Evolutionary conservation across 2,329 filamentous ascomycete genomes (phyloP).

Genomic region (Penicillium sp.): DNA sequence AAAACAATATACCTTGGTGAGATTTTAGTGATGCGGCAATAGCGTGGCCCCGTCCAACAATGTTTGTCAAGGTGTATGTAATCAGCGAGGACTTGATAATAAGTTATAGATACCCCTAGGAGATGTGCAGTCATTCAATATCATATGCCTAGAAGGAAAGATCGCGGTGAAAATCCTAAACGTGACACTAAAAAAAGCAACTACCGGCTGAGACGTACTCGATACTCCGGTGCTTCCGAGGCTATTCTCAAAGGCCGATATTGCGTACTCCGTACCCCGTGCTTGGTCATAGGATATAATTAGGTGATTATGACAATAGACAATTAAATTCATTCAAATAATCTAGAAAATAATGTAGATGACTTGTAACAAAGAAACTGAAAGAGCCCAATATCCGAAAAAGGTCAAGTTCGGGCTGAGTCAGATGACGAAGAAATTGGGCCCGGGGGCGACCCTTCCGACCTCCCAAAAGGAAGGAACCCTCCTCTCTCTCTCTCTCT

Average conservation of each 20-base stretch:
- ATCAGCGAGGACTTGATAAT: neutral
- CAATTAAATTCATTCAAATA: neutral
- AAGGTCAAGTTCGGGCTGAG: conserved; percentile 9
- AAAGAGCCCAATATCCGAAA: neutral
- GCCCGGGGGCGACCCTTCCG: neutral
- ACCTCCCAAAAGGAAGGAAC: neutral
- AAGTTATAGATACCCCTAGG: neutral
- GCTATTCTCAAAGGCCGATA: neutral
- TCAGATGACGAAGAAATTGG: conserved; percentile 10
- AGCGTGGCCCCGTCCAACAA: neutral
- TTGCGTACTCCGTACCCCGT: neutral
- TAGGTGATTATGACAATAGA: neutral
- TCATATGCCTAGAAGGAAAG: neutral
- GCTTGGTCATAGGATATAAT: neutral
- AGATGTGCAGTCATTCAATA: neutral
- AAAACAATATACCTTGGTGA: neutral
- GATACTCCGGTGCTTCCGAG: neutral
- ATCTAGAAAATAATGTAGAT: neutral
- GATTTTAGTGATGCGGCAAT: neutral
- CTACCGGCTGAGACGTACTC: neutral
- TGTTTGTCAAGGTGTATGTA: neutral
- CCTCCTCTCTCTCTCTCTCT: neutral
- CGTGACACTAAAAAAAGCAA: neutral
- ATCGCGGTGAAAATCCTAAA: neutral
- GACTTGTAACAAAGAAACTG: neutral